Percentiles rank a stretch among this genome's conserved stretches.
phyloP scores from a whole-genome alignment of 108 stramenopile genomes.

The Stephanodiscus triporus region DNA sequence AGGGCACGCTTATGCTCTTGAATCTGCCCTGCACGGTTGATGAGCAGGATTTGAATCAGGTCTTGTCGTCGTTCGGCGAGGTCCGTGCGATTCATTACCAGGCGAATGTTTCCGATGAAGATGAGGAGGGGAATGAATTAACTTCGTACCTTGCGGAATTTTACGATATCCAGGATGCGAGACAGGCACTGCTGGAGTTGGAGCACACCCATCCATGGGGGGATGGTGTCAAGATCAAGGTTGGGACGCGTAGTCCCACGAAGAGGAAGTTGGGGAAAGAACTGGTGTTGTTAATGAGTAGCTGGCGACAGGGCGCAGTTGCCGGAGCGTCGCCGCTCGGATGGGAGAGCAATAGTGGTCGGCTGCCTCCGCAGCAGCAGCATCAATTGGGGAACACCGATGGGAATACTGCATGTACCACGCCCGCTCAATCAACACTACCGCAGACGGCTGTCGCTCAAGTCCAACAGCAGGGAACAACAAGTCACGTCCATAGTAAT shows the following conservation, averaged over 20 bases:
- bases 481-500: slow-evolving; percentile 8
- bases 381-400: slow-evolving; percentile 6
- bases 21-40: slow-evolving; percentile 68
- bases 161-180: slow-evolving; percentile 88
- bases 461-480: slow-evolving; percentile 15
- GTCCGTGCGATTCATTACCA: slow-evolving; percentile 70
- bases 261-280: slow-evolving; percentile 82
- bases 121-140: slow-evolving; percentile 41
- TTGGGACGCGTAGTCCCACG: slow-evolving; percentile 61
- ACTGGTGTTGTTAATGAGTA: slow-evolving; percentile 70
- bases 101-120: slow-evolving; percentile 32
- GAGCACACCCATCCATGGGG: slow-evolving; percentile 87
- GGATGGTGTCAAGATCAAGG: slow-evolving; percentile 62
- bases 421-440: slow-evolving; percentile 5
- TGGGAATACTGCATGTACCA: neutral
- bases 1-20: slow-evolving; percentile 72
- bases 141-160: slow-evolving; percentile 82
- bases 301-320: slow-evolving; percentile 66
- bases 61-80: slow-evolving; percentile 78
- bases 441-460: neutral
- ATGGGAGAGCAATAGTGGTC: no score
- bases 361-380: neutral
- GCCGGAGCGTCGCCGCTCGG: neutral
- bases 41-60: slow-evolving; percentile 58
- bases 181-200: slow-evolving; percentile 83